Evolutionary conservation across 1,139 yeast species (phyloP).

Genomic region (Scheffersomyces illinoinensis): DNA sequence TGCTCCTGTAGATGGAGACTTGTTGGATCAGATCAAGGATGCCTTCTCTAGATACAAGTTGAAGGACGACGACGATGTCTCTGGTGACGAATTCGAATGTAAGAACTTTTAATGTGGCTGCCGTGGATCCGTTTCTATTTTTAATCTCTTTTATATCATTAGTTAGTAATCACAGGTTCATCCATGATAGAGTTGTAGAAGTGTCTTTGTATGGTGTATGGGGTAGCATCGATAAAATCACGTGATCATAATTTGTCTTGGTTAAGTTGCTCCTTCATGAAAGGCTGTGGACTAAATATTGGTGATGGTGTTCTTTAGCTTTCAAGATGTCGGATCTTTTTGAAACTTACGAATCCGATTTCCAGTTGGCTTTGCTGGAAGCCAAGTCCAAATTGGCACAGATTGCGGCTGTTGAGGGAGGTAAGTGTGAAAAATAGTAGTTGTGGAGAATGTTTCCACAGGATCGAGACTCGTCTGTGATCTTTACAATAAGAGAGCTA

Average conservation of each 20-base stretch:
- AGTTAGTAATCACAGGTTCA: background rate
- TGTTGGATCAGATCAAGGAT: constrained; percentile 51
- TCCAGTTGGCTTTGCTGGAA: constrained; percentile 69
- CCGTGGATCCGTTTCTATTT: background rate
- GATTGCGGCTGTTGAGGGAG: constrained; percentile 52
- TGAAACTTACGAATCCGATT: constrained; percentile 71
- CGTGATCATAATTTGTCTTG: background rate
- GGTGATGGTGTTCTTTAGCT: background rate
- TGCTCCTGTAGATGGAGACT: constrained; percentile 34
- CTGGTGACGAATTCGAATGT: constrained; percentile 63
- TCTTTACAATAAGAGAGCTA: no score
- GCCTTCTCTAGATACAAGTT: constrained; percentile 53
- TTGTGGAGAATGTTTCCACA: background rate
- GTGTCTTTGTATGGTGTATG: background rate
- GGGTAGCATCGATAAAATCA: background rate
- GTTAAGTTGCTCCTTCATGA: background rate
- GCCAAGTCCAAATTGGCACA: constrained; percentile 66
- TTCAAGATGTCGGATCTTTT: constrained; percentile 58
- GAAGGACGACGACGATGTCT: constrained; percentile 39
- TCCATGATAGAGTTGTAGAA: background rate
- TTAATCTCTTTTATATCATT: background rate
- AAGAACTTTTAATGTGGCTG: constrained; percentile 12
- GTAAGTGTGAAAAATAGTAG: constrained; percentile 33
- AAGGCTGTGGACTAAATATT: background rate
- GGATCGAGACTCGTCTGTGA: background rate